Evolutionary conservation across 352 stramenopile genomes (phyloP), one percentile per base, ranked within the genome.

Genomic region (Phytophthora cryptogea): DNA sequence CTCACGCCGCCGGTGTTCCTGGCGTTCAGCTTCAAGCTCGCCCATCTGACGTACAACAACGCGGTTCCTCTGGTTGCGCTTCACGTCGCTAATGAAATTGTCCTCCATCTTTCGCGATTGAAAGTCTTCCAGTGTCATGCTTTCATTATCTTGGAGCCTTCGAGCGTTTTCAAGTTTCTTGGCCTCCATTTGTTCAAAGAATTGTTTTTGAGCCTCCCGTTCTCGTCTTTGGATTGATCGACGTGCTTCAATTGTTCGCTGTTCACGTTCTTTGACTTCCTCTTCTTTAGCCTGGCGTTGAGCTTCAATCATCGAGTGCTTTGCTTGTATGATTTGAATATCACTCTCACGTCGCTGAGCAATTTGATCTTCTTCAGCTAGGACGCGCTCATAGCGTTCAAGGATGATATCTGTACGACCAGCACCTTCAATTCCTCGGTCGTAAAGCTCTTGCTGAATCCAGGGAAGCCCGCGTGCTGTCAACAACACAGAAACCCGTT

Each of bases 401-500:
- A 92, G 52, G 47, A 94, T 85, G 16, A 50, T 30, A 8, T 70
- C 58, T 0, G 68, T 78, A 0, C 59, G 48, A 16, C 85, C 83
- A 20, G 74, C 74, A 0, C 83, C 77, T 41, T 94, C 83, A 20
- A 90, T 50, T 1, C 76, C 78, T 8, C 83, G 80, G 39, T 94
- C 83, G 48, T 88, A 89, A 8, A 94, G 74, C 50, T 94, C 85
- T 59, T 94, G 85, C 33, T 91, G 85, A 42, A 94, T 82, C 70
- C 83, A 90, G 43, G 87, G 76, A 31, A 92, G 61, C 0, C 85
- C 83, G 4, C 76, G 55, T 10, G 59, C 60, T 8, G 27, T 43
- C 10, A 89, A 45, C 4, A 84, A 27, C 8, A 71, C 54, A 5
- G 30, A 48, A 2, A 86, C 76, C 6, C 58, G 70, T 20, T 42